Base-by-base conservation (phyloP, 176 grass and related monocot genomes). In the Cocos nucifera region DNA sequence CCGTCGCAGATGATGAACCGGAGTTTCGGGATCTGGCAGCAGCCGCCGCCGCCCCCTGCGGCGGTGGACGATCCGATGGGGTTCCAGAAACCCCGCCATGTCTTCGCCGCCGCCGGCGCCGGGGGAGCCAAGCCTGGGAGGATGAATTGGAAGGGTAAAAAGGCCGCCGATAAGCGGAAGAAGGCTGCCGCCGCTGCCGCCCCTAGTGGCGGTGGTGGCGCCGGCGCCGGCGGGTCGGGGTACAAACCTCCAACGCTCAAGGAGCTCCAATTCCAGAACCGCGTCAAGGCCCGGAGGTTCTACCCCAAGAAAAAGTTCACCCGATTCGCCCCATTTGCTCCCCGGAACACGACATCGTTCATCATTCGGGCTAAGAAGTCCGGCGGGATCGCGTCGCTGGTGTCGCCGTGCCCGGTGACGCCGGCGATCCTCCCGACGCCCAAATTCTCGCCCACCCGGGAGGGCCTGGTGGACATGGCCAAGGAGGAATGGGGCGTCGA, bases 401-500 rank as follows among this genome's bases (percentile, higher is more conserved):
- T 97, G 22, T 97, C 93, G 14, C 87, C 84, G 5, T 85, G 69
- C 57, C 87, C 87, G 1, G 93, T 91, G 26, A 97, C 87, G 1
- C 93, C 87, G 19, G 73, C 87, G 23, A 77, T 97, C 23, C 84
- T 97, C 29, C 83, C 87, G 35, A 92, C 87, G 18, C 93, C 93
- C 15, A 73, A 71, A 19, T 70, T 97, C 72, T 92, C 93, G 17
- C 92, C 93, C 1, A 70, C 83, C 18, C 87, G 84, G 23, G 93
- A 97, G 67, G 84, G 84, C 66, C 77, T 97, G 49, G 76, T 79
- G 3, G 87, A 97, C 69, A 88, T 97, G 84, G 93, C 80, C 3
- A 83, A 88, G 81, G 87, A 73, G 18, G 83, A 92, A 74, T 97
- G 93, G 92, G 93, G 87, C 44, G 87, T 97, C 2, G 93, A 97